Conservation (phyloP, 2,329 filamentous ascomycete genomes). For the Venturia oleaginea region DNA sequence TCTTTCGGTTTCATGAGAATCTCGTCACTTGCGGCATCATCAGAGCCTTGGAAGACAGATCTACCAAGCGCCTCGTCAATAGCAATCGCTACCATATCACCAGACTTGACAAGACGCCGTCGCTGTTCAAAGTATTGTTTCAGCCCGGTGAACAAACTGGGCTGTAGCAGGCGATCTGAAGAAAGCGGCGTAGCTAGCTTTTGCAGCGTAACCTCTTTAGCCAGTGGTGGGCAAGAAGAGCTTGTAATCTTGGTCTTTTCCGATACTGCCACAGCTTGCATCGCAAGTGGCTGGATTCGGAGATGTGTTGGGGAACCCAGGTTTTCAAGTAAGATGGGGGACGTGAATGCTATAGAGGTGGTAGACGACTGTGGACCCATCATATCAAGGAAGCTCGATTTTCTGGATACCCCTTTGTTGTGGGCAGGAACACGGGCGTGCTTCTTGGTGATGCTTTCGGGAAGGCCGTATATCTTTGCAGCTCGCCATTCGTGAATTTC, state of each 20-base stretch:
- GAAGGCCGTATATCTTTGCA: slow-evolving; percentile 79
- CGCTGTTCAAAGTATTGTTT: slow-evolving; percentile 83
- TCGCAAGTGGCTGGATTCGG: slow-evolving; percentile 62
- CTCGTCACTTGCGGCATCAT: slow-evolving; percentile 62
- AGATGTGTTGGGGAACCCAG: slow-evolving; percentile 70
- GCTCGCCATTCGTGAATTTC: slow-evolving; percentile 69
- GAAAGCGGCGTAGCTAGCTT: slow-evolving; percentile 85
- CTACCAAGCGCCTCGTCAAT: slow-evolving; percentile 79
- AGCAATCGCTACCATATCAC: slow-evolving; percentile 80
- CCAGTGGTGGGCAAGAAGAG: slow-evolving; percentile 47
- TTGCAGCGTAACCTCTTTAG: slow-evolving; percentile 74
- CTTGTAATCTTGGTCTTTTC: slow-evolving; percentile 26
- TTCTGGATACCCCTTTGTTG: slow-evolving; percentile 32
- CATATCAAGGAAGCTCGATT: slow-evolving; percentile 42
- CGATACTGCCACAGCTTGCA: slow-evolving; percentile 26
- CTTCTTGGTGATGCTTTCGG: slow-evolving; percentile 56
- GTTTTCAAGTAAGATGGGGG: slow-evolving; percentile 80
- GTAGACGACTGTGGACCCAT: slow-evolving; percentile 21
- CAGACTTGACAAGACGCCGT: slow-evolving; percentile 71
- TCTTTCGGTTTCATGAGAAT: slow-evolving; percentile 37
- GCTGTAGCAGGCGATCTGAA: slow-evolving; percentile 75
- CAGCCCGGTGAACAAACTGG: slow-evolving; percentile 73
- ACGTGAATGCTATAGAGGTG: slow-evolving; percentile 54
- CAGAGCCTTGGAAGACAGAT: slow-evolving; percentile 63
- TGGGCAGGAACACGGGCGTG: slow-evolving; percentile 46